Base-by-base conservation (phyloP, 768 basidiomycete species). In the Ramaria sp. region DNA sequence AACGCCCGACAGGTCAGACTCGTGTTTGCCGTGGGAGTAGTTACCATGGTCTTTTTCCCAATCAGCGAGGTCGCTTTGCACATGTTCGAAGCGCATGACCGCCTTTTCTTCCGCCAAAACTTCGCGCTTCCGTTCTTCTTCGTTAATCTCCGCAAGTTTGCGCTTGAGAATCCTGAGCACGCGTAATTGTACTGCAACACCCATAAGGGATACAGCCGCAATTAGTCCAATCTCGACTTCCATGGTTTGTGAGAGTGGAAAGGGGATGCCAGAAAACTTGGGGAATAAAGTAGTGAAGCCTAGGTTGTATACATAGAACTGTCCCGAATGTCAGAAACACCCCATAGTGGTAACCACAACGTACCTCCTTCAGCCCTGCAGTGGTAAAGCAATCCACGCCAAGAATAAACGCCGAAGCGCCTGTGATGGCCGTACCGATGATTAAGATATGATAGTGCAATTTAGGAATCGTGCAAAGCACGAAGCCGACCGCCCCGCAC, bases 291-390 rank as follows among this genome's bases (percentile, higher is more conserved):
- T 64, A 1, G 73, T 76, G 72, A 93, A 96, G 41, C 95, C 95
- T 52, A 98, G 74, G 68, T 96, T 98, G 84, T 88, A 96, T 51
- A 96, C 75, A 71, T 96, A 97, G 72, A 96, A 96, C 90, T 95
- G 30, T 53, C 48, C 57, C 55, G 58, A 58, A 24, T 51, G 61
- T 31, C 42, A 37, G 9, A 4, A 9, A 51, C 61, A 56, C 27
- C 54, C 7, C 52, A 53, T 34, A 51, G 19, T 33, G 7, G 33
- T 34, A 39, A 39, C 7, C 13, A 33, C 50, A 60, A 71, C 71
- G 63, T 62, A 88, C 91, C 82, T 96, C 93, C 73, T 97, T 97
- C 53, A 97, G 77, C 20, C 88, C 89, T 6, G 88, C 90, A 17
- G 89, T 87, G 2, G 91, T 88, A 69, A 83, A 96, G 68, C 94